phyloP scores from a whole-genome alignment of 106 monocot species.

The Allium sativum region DNA sequence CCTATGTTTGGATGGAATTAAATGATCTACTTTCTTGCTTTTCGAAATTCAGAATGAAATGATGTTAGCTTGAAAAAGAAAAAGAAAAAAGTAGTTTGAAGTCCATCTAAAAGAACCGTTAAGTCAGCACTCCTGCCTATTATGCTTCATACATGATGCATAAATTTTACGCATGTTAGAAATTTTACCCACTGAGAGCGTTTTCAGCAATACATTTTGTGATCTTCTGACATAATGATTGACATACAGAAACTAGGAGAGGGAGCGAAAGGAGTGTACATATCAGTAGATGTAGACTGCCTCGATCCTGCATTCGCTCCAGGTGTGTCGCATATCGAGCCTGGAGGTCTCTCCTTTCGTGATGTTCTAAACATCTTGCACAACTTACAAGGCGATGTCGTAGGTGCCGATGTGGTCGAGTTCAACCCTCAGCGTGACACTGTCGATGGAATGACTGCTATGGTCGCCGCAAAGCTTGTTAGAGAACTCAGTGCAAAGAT shows the following conservation, averaged over 20 bases:
- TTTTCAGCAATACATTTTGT: no score
- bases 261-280: constrained; percentile 90
- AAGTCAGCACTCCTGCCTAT: no score
- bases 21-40: no score
- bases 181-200: no score
- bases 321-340: constrained; percentile 94
- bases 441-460: constrained; percentile 95
- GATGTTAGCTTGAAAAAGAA: no score
- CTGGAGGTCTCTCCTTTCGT: constrained; percentile 90
- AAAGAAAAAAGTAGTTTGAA: no score
- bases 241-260: constrained; percentile 71
- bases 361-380: constrained; percentile 96
- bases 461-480: constrained; percentile 95
- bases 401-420: constrained; percentile 93
- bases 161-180: no score
- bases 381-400: constrained; percentile 76
- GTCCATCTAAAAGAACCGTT: no score
- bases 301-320: constrained; percentile 99
- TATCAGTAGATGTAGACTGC: constrained; percentile 83
- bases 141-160: no score
- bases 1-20: no score
- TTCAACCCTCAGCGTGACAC: constrained; percentile 99
- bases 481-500: constrained; percentile 93
- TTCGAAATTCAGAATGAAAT: no score
- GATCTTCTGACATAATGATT: no score